Conservation (phyloP, 139 green algal species). For the Haematococcus sp. region DNA sequence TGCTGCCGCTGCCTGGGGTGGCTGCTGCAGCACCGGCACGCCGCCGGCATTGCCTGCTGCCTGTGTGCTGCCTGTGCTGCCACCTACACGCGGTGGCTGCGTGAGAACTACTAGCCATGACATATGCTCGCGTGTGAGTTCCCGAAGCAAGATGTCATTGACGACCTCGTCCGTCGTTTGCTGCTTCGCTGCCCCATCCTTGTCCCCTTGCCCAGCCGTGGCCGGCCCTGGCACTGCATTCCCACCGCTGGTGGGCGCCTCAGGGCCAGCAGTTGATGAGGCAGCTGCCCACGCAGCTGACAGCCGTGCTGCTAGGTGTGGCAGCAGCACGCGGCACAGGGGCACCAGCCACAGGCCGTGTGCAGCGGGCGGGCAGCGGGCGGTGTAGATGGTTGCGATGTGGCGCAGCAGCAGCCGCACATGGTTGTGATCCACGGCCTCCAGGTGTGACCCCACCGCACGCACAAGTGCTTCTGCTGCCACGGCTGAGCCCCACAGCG, state of each 20-base stretch:
- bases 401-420: slow-evolving; percentile 67
- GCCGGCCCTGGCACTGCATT: not conserved
- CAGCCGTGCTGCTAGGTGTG: slow-evolving; percentile 17
- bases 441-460: slow-evolving; percentile 5
- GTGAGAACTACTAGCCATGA: slow-evolving; percentile 39
- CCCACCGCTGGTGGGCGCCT: not conserved
- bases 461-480: slow-evolving; percentile 3
- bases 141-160: slow-evolving; percentile 28
- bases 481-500: slow-evolving; percentile 9
- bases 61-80: not conserved
- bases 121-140: slow-evolving; percentile 61
- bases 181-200: not conserved
- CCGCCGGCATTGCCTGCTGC: not conserved
- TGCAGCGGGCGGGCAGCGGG: slow-evolving; percentile 35
- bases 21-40: not conserved
- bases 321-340: slow-evolving; percentile 28
- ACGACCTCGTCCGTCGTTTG: slow-evolving; percentile 27
- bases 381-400: slow-evolving; percentile 47
- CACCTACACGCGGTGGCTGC: not conserved
- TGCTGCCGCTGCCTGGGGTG: slow-evolving; percentile 2
- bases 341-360: slow-evolving; percentile 41
- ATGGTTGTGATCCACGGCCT: slow-evolving; percentile 50
- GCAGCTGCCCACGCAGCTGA: slow-evolving; percentile 15
- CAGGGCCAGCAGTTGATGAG: not conserved
- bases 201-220: not conserved